Evolutionary conservation across 2,329 filamentous ascomycete species (phyloP).

Genomic region (Arthrinium puccinioides): DNA sequence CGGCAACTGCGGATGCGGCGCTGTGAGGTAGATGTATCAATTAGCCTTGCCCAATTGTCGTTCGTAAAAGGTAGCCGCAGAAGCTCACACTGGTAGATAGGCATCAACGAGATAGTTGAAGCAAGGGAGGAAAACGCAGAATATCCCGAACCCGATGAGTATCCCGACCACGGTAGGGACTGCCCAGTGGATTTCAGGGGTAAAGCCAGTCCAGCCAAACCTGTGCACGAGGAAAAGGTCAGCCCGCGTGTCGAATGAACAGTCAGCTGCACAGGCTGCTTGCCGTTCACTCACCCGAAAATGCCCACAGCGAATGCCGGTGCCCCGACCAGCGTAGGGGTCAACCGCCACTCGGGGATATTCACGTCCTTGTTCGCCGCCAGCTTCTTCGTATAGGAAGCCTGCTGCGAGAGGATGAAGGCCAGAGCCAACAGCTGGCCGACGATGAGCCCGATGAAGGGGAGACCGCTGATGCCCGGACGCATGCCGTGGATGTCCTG

Average conservation of each 20-base stretch:
- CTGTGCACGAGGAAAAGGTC: no score
- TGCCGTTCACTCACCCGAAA: no score
- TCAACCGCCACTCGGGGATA: conserved; percentile 1
- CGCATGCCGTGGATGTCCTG: neutral
- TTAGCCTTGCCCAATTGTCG: neutral
- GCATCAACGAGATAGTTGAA: conserved; percentile 2
- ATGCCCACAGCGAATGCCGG: neutral
- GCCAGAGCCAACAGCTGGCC: neutral
- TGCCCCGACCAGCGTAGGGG: neutral
- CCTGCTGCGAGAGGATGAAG: neutral
- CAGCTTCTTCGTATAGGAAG: neutral
- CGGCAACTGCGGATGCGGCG: conserved; percentile 19
- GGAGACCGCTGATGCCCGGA: neutral
- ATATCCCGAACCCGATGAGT: neutral
- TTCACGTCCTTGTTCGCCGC: neutral
- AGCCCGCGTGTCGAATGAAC: no score
- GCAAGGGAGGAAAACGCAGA: conserved; percentile 1
- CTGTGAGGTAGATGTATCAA: no score
- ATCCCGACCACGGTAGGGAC: neutral
- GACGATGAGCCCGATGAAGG: neutral
- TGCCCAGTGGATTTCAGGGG: neutral
- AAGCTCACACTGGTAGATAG: conserved; percentile 1
- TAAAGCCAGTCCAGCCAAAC: conserved; percentile 1
- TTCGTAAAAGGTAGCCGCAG: no score
- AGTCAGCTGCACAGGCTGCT: no score